A percentile compares a stretch with the other conserved stretches of the same genome.
These are phyloP conservation scores for Alternaria sp. DNA, from an alignment of 2,329 filamentous ascomycete species.

Conservation along the genomic window DNA sequence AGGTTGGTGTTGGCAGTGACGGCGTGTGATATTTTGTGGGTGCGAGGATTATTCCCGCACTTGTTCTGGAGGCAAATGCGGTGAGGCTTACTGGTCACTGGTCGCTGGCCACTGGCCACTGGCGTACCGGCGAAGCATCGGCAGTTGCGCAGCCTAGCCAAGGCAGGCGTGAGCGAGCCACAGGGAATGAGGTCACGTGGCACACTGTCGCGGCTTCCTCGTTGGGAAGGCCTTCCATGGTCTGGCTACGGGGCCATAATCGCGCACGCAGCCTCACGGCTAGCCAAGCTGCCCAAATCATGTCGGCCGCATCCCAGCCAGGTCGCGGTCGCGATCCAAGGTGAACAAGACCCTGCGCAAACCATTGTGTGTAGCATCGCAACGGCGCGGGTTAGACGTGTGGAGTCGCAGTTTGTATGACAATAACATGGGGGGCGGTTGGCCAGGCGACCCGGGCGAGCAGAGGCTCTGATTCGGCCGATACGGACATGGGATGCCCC, in stretches of 20 bases:
- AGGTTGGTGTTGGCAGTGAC: slow-evolving; percentile 20
- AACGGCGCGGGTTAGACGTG: slow-evolving; percentile 20
- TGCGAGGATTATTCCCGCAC: slow-evolving; percentile 25
- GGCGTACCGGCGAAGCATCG: slow-evolving; percentile 31
- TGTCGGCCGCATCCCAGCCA: slow-evolving; percentile 1
- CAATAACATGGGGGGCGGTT: slow-evolving; percentile 22
- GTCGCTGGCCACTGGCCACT: slow-evolving; percentile 19
- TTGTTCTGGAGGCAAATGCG: slow-evolving; percentile 14
- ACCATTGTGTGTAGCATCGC: slow-evolving; percentile 10
- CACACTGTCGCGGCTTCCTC: slow-evolving; percentile 8
- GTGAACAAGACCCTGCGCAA: slow-evolving; percentile 18
- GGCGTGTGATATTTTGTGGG: slow-evolving; percentile 13
- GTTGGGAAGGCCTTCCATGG: slow-evolving; percentile 20
- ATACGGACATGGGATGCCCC: slow-evolving; percentile 17
- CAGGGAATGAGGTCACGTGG: slow-evolving; percentile 10
- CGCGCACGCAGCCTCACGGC: slow-evolving; percentile 8
- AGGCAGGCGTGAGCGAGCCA: slow-evolving; percentile 3
- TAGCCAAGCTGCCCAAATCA: background rate
- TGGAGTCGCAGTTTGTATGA: slow-evolving; percentile 18
- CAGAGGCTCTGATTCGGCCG: slow-evolving; percentile 23
- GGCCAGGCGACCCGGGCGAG: slow-evolving; percentile 26
- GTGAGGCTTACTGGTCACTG: slow-evolving; percentile 18
- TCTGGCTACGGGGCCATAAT: slow-evolving; percentile 14
- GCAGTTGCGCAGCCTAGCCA: slow-evolving; percentile 17
- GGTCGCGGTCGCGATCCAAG: background rate